Evolutionary conservation across 148 eudicot genomes (phyloP).

Genomic region (Salicornia ramosissima): DNA sequence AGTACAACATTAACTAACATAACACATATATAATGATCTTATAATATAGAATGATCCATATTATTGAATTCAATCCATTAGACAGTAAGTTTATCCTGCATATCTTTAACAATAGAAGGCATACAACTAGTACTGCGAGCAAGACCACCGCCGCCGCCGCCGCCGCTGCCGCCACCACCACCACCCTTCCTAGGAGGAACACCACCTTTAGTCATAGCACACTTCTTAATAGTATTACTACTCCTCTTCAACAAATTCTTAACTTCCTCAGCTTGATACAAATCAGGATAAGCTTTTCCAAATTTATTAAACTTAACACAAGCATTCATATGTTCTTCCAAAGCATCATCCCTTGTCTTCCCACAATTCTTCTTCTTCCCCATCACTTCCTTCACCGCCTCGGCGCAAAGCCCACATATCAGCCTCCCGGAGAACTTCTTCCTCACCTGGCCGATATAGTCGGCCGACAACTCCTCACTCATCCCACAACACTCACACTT

Average conservation of each 20-base stretch:
- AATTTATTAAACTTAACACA: slow-evolving; percentile 52
- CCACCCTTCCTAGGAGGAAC: slow-evolving; percentile 9
- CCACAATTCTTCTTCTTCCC: slow-evolving; percentile 61
- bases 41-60: no score
- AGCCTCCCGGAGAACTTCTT: slow-evolving; percentile 38
- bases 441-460: slow-evolving; percentile 40
- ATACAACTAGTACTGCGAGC: slow-evolving; percentile 63
- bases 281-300: slow-evolving; percentile 48
- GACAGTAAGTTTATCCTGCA: slow-evolving; percentile 16
- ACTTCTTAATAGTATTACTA: not conserved
- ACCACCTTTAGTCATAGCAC: slow-evolving; percentile 10
- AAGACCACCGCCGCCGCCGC: no score
- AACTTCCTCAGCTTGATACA: slow-evolving; percentile 55
- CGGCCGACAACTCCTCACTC: slow-evolving; percentile 59
- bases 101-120: slow-evolving; percentile 33
- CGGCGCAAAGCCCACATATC: slow-evolving; percentile 61
- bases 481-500: slow-evolving; percentile 80
- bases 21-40: no score
- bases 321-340: slow-evolving; percentile 45
- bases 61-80: no score
- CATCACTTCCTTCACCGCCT: slow-evolving; percentile 67
- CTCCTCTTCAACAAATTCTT: slow-evolving; percentile 45
- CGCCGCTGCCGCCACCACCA: no score
- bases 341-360: slow-evolving; percentile 37
- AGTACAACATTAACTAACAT: no score